phyloP scores from a whole-genome alignment of 2,329 filamentous ascomycete genomes.

The Bipolaris cookei region DNA sequence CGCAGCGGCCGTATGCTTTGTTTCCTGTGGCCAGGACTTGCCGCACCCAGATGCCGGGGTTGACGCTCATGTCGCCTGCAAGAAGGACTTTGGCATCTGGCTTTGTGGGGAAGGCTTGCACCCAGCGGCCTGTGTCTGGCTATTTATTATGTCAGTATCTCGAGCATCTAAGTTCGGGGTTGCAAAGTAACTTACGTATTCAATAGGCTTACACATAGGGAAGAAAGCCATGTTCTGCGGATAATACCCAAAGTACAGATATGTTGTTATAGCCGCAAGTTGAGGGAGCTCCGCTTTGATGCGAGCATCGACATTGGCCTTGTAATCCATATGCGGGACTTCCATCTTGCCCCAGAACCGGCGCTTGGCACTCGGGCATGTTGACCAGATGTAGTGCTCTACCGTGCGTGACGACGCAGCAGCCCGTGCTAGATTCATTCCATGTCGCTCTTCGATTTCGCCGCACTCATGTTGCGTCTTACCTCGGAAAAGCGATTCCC shows the following conservation, averaged over 20 bases:
- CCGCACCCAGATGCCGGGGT: constrained; percentile 40
- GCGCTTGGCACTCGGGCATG: constrained; percentile 47
- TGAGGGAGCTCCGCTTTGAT: constrained; percentile 47
- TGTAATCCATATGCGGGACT: constrained; percentile 55
- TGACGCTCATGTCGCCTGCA: constrained; percentile 38
- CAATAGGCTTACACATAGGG: constrained; percentile 32
- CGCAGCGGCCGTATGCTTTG: constrained; percentile 33
- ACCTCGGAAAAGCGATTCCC: constrained; percentile 43
- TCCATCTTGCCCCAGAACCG: constrained; percentile 43
- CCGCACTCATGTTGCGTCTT: constrained; percentile 41
- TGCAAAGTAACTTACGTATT: constrained; percentile 22
- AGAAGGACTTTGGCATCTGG: constrained; percentile 30
- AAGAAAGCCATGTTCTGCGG: constrained; percentile 41
- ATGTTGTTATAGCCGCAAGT: constrained; percentile 37
- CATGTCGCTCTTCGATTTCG: constrained; percentile 50
- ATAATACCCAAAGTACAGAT: constrained; percentile 41
- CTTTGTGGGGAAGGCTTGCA: constrained; percentile 36
- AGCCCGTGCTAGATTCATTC: constrained; percentile 53
- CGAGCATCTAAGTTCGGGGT: neutral
- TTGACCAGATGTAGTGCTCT: constrained; percentile 57
- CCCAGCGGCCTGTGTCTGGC: constrained; percentile 29
- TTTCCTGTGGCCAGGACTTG: constrained; percentile 27
- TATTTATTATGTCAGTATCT: neutral
- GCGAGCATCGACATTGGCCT: constrained; percentile 50
- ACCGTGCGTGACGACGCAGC: constrained; percentile 49